Evolutionary conservation across 306 rosid genomes (phyloP).

Genomic region (Trifolium pratense): DNA sequence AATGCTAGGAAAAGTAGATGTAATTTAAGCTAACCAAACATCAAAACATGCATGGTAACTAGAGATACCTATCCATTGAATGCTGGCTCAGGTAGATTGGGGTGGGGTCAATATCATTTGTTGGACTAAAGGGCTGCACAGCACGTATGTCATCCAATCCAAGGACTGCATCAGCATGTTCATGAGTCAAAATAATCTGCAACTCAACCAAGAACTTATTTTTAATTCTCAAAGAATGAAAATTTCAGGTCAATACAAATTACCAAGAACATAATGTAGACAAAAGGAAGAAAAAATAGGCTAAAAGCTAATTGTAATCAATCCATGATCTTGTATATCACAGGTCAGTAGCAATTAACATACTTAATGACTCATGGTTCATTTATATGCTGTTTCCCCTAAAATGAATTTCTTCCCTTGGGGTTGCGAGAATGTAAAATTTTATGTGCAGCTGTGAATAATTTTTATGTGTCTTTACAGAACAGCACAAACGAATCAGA

Average conservation of each 20-base stretch:
- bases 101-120: conserved; percentile 87
- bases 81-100: conserved; percentile 78
- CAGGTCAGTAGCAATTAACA: conserved; percentile 20
- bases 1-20: conserved; percentile 3
- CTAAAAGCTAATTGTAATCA: conserved; percentile 17
- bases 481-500: conserved; percentile 20
- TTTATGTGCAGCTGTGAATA: not conserved
- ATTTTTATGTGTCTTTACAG: conserved; percentile 4
- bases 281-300: conserved; percentile 25
- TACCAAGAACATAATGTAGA: conserved; percentile 21
- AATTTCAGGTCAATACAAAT: conserved; percentile 14
- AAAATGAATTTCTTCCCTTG: not conserved
- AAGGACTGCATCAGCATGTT: conserved; percentile 99
- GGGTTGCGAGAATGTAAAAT: conserved; percentile 18
- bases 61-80: conserved; percentile 84
- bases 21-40: conserved; percentile 7
- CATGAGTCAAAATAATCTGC: conserved; percentile 98
- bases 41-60: conserved; percentile 18
- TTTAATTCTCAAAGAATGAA: conserved; percentile 22
- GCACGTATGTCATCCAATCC: conserved; percentile 97
- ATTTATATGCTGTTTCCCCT: not conserved
- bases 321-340: conserved; percentile 16
- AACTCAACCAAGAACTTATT: conserved; percentile 37
- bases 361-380: conserved; percentile 14
- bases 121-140: conserved; percentile 81